Conservation (phyloP, 1,284 basidiomycete species). For the Chondrostereum purpureum region DNA sequence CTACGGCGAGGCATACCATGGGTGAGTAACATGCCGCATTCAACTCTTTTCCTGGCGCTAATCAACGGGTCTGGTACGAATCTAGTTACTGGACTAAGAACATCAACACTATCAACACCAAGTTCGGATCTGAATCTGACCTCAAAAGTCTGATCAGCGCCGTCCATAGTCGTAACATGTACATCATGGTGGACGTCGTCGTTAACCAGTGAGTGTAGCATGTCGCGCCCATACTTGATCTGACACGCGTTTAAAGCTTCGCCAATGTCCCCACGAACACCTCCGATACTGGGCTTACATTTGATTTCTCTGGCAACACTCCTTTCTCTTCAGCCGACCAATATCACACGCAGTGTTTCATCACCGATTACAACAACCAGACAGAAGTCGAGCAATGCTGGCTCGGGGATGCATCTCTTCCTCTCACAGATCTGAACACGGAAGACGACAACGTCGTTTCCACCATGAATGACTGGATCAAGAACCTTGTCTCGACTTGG, state of each 20-base stretch:
- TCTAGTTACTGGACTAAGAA: conserved; percentile 72
- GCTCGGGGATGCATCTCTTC: conserved; percentile 63
- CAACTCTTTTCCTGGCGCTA: background rate
- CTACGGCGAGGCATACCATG: conserved; percentile 66
- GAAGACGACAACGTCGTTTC: conserved; percentile 51
- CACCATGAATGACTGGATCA: conserved; percentile 57
- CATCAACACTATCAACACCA: conserved; percentile 54
- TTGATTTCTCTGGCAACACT: conserved; percentile 52
- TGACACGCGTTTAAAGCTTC: background rate
- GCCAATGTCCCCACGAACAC: conserved; percentile 56
- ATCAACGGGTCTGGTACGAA: conserved; percentile 22
- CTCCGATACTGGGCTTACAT: conserved; percentile 47
- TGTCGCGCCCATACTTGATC: conserved; percentile 24
- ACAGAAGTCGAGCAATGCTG: conserved; percentile 69
- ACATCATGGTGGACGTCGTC: conserved; percentile 76
- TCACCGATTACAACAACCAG: conserved; percentile 53
- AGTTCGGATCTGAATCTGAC: conserved; percentile 65
- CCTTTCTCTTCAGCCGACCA: conserved; percentile 29
- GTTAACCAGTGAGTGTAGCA: conserved; percentile 52
- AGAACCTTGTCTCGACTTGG: conserved; percentile 54
- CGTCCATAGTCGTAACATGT: conserved; percentile 66
- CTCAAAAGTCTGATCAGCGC: conserved; percentile 59
- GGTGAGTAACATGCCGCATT: conserved; percentile 21
- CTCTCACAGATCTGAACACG: conserved; percentile 73
- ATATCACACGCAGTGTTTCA: conserved; percentile 63